phyloP scores from a whole-genome alignment of 805 yeast species.

The Metschnikowia kofuensis region DNA sequence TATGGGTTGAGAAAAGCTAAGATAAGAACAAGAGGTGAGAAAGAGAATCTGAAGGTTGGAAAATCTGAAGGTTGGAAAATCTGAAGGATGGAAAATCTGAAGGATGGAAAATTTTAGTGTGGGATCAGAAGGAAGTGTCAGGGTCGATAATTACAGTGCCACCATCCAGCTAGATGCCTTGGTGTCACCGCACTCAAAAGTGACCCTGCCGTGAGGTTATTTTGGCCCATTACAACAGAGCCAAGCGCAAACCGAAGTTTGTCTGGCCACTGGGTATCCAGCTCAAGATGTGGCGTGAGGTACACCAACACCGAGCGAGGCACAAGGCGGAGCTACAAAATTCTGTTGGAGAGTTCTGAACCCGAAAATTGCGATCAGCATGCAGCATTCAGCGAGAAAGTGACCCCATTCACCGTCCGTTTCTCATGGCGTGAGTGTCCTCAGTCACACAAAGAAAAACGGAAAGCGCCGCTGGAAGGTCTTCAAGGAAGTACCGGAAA shows the following conservation, averaged over 20 bases:
- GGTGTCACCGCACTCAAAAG: slow-evolving; percentile 48
- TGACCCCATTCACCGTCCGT: not conserved
- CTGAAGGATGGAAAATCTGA: too few species aligned
- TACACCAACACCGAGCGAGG: slow-evolving; percentile 44
- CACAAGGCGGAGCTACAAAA: slow-evolving; percentile 34
- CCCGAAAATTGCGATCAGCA: too few species aligned
- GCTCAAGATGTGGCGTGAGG: slow-evolving; percentile 40
- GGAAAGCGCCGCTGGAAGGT: slow-evolving; percentile 12
- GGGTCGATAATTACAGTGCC: slow-evolving; percentile 47
- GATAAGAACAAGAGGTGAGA: not conserved
- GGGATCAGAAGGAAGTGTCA: slow-evolving; percentile 23
- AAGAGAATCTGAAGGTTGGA: not conserved
- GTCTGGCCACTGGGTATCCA: slow-evolving; percentile 28
- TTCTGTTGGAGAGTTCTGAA: not conserved
- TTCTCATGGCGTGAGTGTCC: slow-evolving; percentile 22
- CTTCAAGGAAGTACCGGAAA: slow-evolving; percentile 32
- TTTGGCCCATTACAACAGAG: slow-evolving; percentile 39
- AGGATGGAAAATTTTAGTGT: not conserved
- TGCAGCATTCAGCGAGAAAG: too few species aligned
- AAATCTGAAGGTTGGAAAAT: not conserved
- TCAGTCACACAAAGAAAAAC: slow-evolving; percentile 23
- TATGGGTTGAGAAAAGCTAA: too few species aligned
- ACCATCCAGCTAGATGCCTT: slow-evolving; percentile 34
- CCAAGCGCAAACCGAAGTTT: not conserved
- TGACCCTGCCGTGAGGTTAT: slow-evolving; percentile 27